phyloP scores from a whole-genome alignment of 306 rosid genomes.

The Sesbania bispinosa region DNA sequence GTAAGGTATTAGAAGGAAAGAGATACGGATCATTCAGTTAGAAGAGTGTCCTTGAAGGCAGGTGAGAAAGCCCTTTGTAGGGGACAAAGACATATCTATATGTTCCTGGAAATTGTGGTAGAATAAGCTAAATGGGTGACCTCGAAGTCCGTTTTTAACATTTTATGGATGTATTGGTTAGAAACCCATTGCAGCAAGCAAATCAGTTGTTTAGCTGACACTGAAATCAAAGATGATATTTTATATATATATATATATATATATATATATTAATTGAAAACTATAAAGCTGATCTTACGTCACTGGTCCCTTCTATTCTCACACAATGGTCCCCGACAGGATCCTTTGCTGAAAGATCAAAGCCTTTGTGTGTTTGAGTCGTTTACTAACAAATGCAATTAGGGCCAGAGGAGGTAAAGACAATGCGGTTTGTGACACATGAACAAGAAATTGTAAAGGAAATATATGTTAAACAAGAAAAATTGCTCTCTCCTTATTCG shows the following conservation, averaged over 20 bases:
- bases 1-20: conserved; percentile 19
- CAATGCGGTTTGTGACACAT: conserved; percentile 19
- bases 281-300: too few species aligned
- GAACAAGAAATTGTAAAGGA: conserved; percentile 19
- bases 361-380: conserved; percentile 34
- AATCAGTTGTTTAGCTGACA: conserved; percentile 63
- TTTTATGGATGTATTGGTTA: conserved; percentile 45
- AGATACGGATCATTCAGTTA: conserved; percentile 21
- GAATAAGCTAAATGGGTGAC: conserved; percentile 29
- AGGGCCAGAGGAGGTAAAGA: conserved; percentile 12
- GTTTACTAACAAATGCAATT: conserved; percentile 43
- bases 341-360: conserved; percentile 27
- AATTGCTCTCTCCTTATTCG: conserved; percentile 26
- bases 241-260: too few species aligned
- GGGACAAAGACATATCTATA: conserved; percentile 26
- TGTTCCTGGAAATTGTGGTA: conserved; percentile 10
- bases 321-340: conserved; percentile 40
- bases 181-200: conserved; percentile 56
- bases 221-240: conserved; percentile 29
- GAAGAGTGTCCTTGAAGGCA: conserved; percentile 30
- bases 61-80: conserved; percentile 16
- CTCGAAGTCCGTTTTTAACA: conserved; percentile 35
- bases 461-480: conserved; percentile 26
- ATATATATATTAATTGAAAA: too few species aligned
- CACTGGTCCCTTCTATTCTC: conserved; percentile 30